phyloP scores from a whole-genome alignment of 2,329 filamentous ascomycete genomes.

The Xylaria sp. region DNA sequence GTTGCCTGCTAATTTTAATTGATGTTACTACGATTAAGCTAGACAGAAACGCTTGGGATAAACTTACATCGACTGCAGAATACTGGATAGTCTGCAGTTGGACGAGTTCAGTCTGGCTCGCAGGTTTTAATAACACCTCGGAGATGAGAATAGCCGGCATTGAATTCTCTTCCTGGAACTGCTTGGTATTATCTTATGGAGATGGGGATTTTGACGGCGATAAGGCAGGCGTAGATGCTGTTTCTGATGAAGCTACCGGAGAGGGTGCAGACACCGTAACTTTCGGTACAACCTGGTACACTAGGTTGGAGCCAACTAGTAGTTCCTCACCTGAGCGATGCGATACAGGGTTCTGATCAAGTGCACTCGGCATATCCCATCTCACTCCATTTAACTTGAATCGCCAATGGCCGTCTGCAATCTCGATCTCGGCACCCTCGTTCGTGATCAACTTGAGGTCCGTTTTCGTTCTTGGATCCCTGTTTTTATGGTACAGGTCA shows the following conservation, averaged over 20 bases:
- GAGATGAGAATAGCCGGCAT: background rate
- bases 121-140: too few species aligned
- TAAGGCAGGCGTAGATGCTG: constrained; percentile 15
- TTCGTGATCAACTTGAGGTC: constrained; percentile 40
- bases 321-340: constrained; percentile 8
- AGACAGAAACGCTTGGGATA: background rate
- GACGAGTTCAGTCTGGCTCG: background rate
- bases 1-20: background rate
- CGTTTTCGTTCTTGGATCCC: constrained; percentile 40
- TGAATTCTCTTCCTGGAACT: background rate
- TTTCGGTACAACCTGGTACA: constrained; percentile 17
- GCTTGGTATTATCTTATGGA: background rate
- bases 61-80: constrained; percentile 11
- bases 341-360: background rate
- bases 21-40: background rate
- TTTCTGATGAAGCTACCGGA: constrained; percentile 9
- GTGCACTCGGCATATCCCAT: constrained; percentile 3
- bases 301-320: constrained; percentile 26
- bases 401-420: constrained; percentile 39
- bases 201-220: constrained; percentile 24
- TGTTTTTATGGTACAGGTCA: constrained; percentile 41
- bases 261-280: background rate
- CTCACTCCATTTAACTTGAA: constrained; percentile 25
- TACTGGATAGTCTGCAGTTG: too few species aligned
- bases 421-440: constrained; percentile 36